phyloP scores from a whole-genome alignment of 768 basidiomycete species.

The Panellus pusillus region DNA sequence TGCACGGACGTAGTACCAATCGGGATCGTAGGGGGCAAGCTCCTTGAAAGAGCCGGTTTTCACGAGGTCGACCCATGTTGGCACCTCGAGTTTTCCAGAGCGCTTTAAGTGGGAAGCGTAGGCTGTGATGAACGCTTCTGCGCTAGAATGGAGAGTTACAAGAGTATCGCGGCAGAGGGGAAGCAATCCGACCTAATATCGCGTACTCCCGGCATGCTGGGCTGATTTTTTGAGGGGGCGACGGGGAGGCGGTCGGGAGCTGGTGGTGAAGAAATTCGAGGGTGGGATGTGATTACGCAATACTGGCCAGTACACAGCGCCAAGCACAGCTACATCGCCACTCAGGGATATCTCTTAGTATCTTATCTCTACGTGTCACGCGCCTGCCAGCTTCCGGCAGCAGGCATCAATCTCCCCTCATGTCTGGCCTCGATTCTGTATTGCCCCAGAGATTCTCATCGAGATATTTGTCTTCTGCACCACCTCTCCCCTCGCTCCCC shows the following conservation, averaged over 20 bases:
- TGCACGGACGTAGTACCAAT: conserved; percentile 99
- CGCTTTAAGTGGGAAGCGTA: conserved; percentile 97
- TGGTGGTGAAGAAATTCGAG: conserved; percentile 45
- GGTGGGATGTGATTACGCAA: conserved; percentile 51
- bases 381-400: too few species aligned
- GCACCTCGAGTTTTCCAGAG: conserved; percentile 98
- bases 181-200: conserved; percentile 62
- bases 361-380: conserved; percentile 1
- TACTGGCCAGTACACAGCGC: background rate
- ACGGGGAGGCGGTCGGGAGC: conserved; percentile 32
- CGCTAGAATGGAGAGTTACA: conserved; percentile 46
- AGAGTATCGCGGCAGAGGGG: background rate
- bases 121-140: conserved; percentile 90
- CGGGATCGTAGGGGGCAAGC: conserved; percentile 97
- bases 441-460: conserved; percentile 65
- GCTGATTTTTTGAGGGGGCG: conserved; percentile 45
- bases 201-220: conserved; percentile 80
- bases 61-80: conserved; percentile 97
- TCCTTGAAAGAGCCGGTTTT: conserved; percentile 98
- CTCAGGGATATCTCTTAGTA: conserved; percentile 3
- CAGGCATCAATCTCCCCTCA: too few species aligned
- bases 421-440: conserved; percentile 24
- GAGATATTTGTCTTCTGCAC: conserved; percentile 56
- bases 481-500: conserved; percentile 47
- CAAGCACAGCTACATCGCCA: background rate